phyloP scores from a whole-genome alignment of 2,329 filamentous ascomycete species.

The Trichoderma semiorbis region DNA sequence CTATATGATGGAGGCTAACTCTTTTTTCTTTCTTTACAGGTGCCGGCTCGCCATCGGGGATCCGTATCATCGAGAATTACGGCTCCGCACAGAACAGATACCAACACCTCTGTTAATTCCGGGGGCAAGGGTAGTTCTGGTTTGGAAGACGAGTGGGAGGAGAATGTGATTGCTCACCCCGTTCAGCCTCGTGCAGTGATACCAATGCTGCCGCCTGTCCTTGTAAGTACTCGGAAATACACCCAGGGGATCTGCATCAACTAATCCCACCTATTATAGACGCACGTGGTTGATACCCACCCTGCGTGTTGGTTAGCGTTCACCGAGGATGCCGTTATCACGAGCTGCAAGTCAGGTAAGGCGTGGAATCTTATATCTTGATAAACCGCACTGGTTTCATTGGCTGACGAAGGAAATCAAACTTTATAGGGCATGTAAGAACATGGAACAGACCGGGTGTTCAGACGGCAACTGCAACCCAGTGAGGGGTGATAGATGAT shows the following conservation, averaged over 20 bases:
- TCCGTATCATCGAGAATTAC: conserved; percentile 51
- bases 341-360: conserved; percentile 85
- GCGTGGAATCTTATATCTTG: not conserved
- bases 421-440: conserved; percentile 62
- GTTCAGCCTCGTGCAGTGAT: conserved; percentile 83
- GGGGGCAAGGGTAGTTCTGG: conserved; percentile 70
- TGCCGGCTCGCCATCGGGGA: conserved; percentile 41
- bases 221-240: conserved; percentile 54
- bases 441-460: conserved; percentile 65
- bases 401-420: conserved; percentile 21
- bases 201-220: conserved; percentile 83
- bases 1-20: not conserved
- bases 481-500: not conserved
- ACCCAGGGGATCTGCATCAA: not conserved
- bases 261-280: conserved; percentile 41
- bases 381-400: not conserved
- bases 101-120: conserved; percentile 55
- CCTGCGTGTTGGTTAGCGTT: conserved; percentile 91
- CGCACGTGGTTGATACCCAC: conserved; percentile 80
- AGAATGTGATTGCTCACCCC: conserved; percentile 65
- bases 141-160: conserved; percentile 53
- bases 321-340: conserved; percentile 88
- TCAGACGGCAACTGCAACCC: not conserved
- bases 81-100: conserved; percentile 55
- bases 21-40: conserved; percentile 6